phyloP scores from a whole-genome alignment of 768 basidiomycete species.

The Inosperma sp. region DNA sequence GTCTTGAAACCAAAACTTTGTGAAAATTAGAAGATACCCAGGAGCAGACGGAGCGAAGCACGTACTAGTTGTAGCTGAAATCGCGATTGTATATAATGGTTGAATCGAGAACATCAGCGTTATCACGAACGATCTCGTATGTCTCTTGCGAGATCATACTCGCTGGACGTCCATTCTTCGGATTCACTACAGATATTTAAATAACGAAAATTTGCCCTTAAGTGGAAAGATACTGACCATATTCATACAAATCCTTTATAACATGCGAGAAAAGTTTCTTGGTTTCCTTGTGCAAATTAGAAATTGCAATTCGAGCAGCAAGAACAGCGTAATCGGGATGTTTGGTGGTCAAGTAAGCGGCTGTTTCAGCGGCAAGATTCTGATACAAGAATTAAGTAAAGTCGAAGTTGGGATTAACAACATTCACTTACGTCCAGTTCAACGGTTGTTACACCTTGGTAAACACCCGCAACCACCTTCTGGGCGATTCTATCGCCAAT shows the following conservation, averaged over 20 bases:
- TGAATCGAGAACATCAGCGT: slow-evolving; percentile 81
- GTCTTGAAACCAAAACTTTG: slow-evolving; percentile 98
- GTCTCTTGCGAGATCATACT: slow-evolving; percentile 90
- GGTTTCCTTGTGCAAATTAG: slow-evolving; percentile 98
- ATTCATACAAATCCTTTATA: slow-evolving; percentile 84
- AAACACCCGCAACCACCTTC: slow-evolving; percentile 91
- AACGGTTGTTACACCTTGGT: slow-evolving; percentile 93
- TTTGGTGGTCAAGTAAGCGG: slow-evolving; percentile 94
- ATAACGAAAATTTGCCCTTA: not conserved
- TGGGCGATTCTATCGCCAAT: slow-evolving; percentile 74
- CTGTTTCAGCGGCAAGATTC: slow-evolving; percentile 97
- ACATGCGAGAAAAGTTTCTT: slow-evolving; percentile 96
- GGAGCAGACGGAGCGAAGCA: not conserved
- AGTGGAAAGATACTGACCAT: slow-evolving; percentile 53
- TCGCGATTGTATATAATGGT: slow-evolving; percentile 98
- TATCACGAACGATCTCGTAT: slow-evolving; percentile 74
- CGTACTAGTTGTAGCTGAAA: slow-evolving; percentile 94
- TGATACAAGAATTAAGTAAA: slow-evolving; percentile 27
- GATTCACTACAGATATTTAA: slow-evolving; percentile 63
- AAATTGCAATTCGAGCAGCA: slow-evolving; percentile 97
- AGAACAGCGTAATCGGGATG: slow-evolving; percentile 98
- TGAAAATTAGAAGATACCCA: not conserved
- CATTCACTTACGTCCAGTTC: slow-evolving; percentile 80
- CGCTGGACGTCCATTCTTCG: slow-evolving; percentile 83
- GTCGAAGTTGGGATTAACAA: not conserved